Conservation (phyloP, 352 stramenopile genomes). For the Pythium volutum region DNA sequence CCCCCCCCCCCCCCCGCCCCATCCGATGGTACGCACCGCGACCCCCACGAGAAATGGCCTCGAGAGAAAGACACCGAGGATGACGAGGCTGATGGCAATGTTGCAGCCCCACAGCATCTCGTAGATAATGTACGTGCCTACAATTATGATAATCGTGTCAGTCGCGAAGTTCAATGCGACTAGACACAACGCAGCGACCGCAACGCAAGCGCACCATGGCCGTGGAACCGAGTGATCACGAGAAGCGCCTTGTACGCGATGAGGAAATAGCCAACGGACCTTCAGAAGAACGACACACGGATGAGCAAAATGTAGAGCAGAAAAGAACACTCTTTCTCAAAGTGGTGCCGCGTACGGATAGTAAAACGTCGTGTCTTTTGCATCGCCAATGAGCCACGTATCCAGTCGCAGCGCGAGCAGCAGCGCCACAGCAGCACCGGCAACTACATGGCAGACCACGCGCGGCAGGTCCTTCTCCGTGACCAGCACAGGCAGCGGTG, state of each 20-base stretch:
- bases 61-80: constrained; percentile 60
- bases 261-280: constrained; percentile 50
- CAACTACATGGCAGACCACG: constrained; percentile 30
- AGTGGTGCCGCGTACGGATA: constrained; percentile 36
- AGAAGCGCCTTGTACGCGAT: constrained; percentile 48
- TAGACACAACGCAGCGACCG: neutral
- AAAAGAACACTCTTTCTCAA: too few species aligned
- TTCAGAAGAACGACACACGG: constrained; percentile 14
- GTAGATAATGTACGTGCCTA: constrained; percentile 76
- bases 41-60: constrained; percentile 84
- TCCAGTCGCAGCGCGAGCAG: constrained; percentile 58
- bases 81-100: constrained; percentile 62
- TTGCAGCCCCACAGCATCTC: constrained; percentile 84
- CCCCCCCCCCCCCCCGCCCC: too few species aligned
- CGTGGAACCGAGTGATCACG: constrained; percentile 47
- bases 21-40: constrained; percentile 53
- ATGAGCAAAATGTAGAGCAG: too few species aligned
- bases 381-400: constrained; percentile 37
- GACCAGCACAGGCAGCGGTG: constrained; percentile 53
- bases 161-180: too few species aligned
- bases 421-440: constrained; percentile 31
- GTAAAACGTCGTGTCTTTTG: constrained; percentile 43
- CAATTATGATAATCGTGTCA: neutral
- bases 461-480: constrained; percentile 51
- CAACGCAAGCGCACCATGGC: constrained; percentile 51